These are phyloP conservation scores for Thecaphora frezii DNA, from an alignment of 1,284 basidiomycete species.

Conservation along the genomic window DNA sequence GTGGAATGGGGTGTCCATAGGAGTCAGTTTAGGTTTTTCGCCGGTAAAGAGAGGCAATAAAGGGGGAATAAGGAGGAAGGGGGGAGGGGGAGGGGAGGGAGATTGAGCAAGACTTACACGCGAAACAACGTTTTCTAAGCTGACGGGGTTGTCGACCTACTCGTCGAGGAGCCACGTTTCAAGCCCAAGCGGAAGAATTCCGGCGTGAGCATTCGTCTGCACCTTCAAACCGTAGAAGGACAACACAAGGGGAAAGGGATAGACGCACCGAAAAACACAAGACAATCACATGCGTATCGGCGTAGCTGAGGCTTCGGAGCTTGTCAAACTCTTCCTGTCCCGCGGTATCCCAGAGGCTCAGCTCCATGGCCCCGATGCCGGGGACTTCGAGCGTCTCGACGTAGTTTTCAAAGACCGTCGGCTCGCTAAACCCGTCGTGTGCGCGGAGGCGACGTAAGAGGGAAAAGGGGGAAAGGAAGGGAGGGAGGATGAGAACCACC, in stretches of 20 bases:
- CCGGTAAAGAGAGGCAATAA: too few species aligned
- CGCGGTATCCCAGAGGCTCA: constrained; percentile 95
- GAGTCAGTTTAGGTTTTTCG: background rate
- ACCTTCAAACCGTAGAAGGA: too few species aligned
- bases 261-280: constrained; percentile 16
- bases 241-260: too few species aligned
- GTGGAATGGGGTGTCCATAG: too few species aligned
- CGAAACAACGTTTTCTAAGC: constrained; percentile 80
- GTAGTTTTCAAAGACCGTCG: constrained; percentile 72
- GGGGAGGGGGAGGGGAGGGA: too few species aligned
- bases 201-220: too few species aligned
- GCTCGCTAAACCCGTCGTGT: constrained; percentile 27
- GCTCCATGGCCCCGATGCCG: constrained; percentile 62
- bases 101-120: constrained; percentile 66
- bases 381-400: constrained; percentile 74
- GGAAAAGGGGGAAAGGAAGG: constrained; percentile 1
- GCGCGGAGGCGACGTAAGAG: background rate
- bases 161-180: background rate
- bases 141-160: constrained; percentile 65
- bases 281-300: constrained; percentile 78
- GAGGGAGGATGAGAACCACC: background rate
- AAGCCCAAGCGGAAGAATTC: too few species aligned
- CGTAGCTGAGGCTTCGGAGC: constrained; percentile 84
- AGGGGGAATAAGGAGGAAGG: too few species aligned
- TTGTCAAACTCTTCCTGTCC: constrained; percentile 96